Percentiles rank a stretch among this genome's conserved stretches.
These are phyloP conservation scores for Rhodofomes roseus DNA, from an alignment of 1,284 basidiomycete genomes.

Conservation along the genomic window DNA sequence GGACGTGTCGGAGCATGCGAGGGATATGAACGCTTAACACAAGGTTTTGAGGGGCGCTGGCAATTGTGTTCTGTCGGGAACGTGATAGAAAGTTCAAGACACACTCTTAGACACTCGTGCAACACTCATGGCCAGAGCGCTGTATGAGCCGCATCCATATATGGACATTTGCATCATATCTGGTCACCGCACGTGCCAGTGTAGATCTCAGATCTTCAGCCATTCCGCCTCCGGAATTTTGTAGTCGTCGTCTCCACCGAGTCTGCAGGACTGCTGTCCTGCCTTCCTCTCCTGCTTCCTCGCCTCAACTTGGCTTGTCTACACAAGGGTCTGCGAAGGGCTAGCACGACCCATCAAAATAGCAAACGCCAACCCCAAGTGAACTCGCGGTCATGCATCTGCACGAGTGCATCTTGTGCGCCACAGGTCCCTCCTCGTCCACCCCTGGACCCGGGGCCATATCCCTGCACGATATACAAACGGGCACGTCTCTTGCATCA, in stretches of 20 bases:
- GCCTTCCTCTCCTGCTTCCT: too few relatives aligned
- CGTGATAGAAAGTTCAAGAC: slow-evolving; percentile 5
- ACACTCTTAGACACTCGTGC: background rate
- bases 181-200: background rate
- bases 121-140: background rate
- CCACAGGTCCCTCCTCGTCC: slow-evolving; percentile 46
- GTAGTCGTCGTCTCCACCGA: too few relatives aligned
- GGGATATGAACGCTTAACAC: background rate
- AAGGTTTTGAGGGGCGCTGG: background rate
- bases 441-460: slow-evolving; percentile 55
- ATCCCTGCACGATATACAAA: slow-evolving; percentile 69
- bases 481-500: slow-evolving; percentile 60
- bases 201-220: background rate
- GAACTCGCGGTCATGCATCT: slow-evolving; percentile 48
- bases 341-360: too few relatives aligned
- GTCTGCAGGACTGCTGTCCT: too few relatives aligned
- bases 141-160: background rate
- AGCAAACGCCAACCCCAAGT: too few relatives aligned
- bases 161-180: background rate
- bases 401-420: slow-evolving; percentile 65
- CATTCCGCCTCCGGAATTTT: background rate
- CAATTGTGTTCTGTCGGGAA: slow-evolving; percentile 2
- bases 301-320: too few relatives aligned
- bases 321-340: too few relatives aligned
- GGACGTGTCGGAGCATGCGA: background rate